A percentile compares a stretch with the other conserved stretches of the same genome.
phyloP scores from a whole-genome alignment of 1,139 yeast genomes.

The Saccharomycopsis crataegensis region DNA sequence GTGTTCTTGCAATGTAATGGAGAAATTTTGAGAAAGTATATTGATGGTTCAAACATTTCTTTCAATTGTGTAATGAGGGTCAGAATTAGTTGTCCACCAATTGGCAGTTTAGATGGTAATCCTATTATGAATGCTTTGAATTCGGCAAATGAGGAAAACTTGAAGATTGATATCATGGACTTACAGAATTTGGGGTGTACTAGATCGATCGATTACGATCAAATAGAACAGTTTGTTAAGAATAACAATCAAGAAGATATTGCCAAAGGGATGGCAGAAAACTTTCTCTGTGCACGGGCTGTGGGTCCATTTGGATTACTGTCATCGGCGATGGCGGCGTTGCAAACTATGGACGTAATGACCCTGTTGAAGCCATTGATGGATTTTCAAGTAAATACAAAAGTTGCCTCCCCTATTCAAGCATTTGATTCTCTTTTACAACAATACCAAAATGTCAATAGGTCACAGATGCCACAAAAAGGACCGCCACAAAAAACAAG shows the following conservation, averaged over 20 bases:
- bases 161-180: slow-evolving; percentile 11
- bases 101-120: neutral
- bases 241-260: neutral
- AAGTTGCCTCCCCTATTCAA: slow-evolving; percentile 5
- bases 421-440: slow-evolving; percentile 9
- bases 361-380: slow-evolving; percentile 11
- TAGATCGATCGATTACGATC: slow-evolving; percentile 7
- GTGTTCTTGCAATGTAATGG: slow-evolving; percentile 10
- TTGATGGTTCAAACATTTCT: slow-evolving; percentile 7
- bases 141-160: slow-evolving; percentile 7
- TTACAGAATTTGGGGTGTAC: neutral
- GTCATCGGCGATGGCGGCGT: slow-evolving; percentile 3
- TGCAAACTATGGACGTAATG: slow-evolving; percentile 16
- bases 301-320: slow-evolving; percentile 14
- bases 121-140: slow-evolving; percentile 1
- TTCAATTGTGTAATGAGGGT: slow-evolving; percentile 3
- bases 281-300: slow-evolving; percentile 6
- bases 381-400: slow-evolving; percentile 7
- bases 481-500: neutral
- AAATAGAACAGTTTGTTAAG: neutral
- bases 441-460: neutral
- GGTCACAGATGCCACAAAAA: neutral
- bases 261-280: neutral
- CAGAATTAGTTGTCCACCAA: slow-evolving; percentile 2
- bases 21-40: slow-evolving; percentile 5